Base-by-base conservation (phyloP, 2,329 filamentous ascomycete species). In the Ilyonectria mors-panacis region DNA sequence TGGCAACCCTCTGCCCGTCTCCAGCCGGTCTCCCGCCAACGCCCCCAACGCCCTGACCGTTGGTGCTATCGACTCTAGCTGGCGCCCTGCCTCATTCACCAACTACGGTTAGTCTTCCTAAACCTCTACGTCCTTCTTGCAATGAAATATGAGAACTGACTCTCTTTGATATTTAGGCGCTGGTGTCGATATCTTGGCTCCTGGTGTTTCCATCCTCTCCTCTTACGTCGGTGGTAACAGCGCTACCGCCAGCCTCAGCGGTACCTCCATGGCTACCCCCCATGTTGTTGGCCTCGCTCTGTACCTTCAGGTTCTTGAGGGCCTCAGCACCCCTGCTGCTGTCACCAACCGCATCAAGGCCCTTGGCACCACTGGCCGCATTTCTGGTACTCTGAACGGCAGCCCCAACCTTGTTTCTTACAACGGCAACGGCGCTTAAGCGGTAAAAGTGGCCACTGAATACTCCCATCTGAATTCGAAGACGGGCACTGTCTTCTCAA, bases 1-100 rank as follows among this genome's bases (percentile, higher is more conserved):
- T 2, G 73, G 72, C 19, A 61, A 55, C 47, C 75, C 75, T 45
- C 72, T 70, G 4, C 78, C 86, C 66, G 84, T 85, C 1, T 75
- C 78, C 35, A 76, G 76, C 75, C 81, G 76, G 70, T 87, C 85
- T 17, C 85, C 85, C 2, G 83, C 85, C 62, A 84, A 81, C 6
- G 82, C 80, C 35, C 59, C 82, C 6, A 76, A 77, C 39, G 86
- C 82, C 54, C 82, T 86, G 74, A 88, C 86, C 6, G 85, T 88
- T 50, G 86, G 83, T 59, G 83, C 86, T 45, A 82, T 81, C 50
- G 78, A 80, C 70, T 72, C 63, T 21, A 72, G 66, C 61, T 82
- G 85, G 70, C 68, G 73, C 59, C 77, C 79, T 42, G 79, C 85
- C 62, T 75, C 73, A 33, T 86, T 82, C 79, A 86, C 84, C 75